Evolutionary conservation across 1,139 yeast species (phyloP).

Genomic region (Yarrowia galli): DNA sequence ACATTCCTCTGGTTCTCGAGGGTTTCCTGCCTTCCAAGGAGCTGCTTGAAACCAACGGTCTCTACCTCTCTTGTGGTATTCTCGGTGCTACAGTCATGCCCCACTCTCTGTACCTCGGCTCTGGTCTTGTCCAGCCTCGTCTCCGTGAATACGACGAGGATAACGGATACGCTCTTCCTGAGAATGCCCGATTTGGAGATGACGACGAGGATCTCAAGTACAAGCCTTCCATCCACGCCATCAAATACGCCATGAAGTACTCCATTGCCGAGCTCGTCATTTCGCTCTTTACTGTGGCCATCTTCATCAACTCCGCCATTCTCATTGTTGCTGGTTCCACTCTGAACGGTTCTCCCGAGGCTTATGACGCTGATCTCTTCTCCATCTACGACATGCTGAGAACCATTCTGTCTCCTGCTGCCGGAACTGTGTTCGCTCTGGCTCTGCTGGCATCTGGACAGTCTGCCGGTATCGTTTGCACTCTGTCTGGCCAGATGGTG

Average conservation of each 20-base stretch:
- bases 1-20: slow-evolving; percentile 62
- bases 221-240: slow-evolving; percentile 69
- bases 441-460: slow-evolving; percentile 80
- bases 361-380: slow-evolving; percentile 75
- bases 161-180: slow-evolving; percentile 48
- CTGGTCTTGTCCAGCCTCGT: slow-evolving; percentile 77
- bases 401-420: slow-evolving; percentile 67
- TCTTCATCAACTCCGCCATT: slow-evolving; percentile 81
- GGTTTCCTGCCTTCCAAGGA: slow-evolving; percentile 74
- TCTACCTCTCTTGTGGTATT: slow-evolving; percentile 77
- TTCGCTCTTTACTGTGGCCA: slow-evolving; percentile 75
- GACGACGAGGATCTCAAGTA: slow-evolving; percentile 57
- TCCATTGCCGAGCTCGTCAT: slow-evolving; percentile 69
- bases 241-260: slow-evolving; percentile 68
- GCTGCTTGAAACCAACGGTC: slow-evolving; percentile 67
- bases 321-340: slow-evolving; percentile 79
- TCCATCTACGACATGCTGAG: slow-evolving; percentile 69
- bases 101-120: slow-evolving; percentile 76
- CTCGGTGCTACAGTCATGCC: slow-evolving; percentile 89
- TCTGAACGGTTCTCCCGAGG: slow-evolving; percentile 64
- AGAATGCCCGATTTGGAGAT: slow-evolving; percentile 46
- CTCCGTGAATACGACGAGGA: slow-evolving; percentile 63
- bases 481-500: slow-evolving; percentile 86
- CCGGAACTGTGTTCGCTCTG: slow-evolving; percentile 78
- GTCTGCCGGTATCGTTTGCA: slow-evolving; percentile 85